Evolutionary conservation across 164 flowering plant genomes (phyloP).

Genomic region (Chloranthus sessilifolius): DNA sequence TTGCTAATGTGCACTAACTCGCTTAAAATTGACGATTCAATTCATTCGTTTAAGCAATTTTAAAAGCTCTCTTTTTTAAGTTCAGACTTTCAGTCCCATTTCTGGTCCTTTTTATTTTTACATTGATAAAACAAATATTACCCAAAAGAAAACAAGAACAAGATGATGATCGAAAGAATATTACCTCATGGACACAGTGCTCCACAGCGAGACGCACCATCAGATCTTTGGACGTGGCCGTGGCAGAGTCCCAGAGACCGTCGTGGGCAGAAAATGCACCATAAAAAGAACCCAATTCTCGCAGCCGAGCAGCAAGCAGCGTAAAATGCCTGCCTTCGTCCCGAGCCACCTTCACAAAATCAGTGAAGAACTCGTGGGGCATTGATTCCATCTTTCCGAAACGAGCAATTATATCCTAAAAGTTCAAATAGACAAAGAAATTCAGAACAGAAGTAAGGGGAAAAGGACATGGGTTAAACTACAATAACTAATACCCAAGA

Average conservation of each 20-base stretch:
- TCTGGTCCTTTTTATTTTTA: no score
- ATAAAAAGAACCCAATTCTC: conserved; percentile 75
- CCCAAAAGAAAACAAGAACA: no score
- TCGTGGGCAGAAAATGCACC: conserved; percentile 94
- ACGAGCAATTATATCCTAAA: conserved; percentile 82
- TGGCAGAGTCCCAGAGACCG: conserved; percentile 93
- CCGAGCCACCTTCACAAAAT: conserved; percentile 90
- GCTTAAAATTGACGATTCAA: no score
- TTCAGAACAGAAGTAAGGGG: no score
- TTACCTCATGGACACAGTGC: conserved; percentile 96
- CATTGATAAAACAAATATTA: no score
- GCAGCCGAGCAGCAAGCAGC: conserved; percentile 70
- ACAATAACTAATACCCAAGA: conserved; percentile 97
- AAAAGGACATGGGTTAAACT: not conserved
- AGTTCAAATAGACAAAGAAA: not conserved
- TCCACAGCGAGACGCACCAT: conserved; percentile 80
- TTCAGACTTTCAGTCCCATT: no score
- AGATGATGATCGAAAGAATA: no score
- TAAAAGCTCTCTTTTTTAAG: no score
- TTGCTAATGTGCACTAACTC: no score
- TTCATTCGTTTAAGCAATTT: no score
- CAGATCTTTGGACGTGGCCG: conserved; percentile 60
- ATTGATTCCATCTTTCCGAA: conserved; percentile 76
- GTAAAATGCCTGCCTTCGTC: conserved; percentile 93
- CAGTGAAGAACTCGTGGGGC: conserved; percentile 85